Evolutionary conservation across 306 rosid genomes (phyloP), one percentile per base, ranked within the genome.

Genomic region (Quercus cerris): DNA sequence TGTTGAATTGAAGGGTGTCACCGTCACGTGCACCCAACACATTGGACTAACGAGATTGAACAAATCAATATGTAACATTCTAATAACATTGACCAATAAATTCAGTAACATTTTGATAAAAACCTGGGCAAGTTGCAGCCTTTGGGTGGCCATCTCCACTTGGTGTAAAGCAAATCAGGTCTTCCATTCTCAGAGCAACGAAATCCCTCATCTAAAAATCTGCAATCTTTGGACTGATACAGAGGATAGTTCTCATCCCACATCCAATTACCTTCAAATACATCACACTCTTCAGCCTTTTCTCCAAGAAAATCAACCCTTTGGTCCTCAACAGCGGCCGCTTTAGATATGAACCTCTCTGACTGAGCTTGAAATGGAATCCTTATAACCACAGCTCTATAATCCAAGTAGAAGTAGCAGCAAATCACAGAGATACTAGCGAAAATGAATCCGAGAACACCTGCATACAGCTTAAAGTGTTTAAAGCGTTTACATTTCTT

Each of bases 111-210:
- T 51, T 22, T 46, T 51, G 0, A 28, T 1, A 52, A 31, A 63
- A 81, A 92, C 98, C 98, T 90, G 79, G 98, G 97, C 83, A 94
- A 82, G 87, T 90, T 89, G 85, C 98, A 94, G 59, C 51, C 46
- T 69, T 77, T 89, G 52, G 97, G 98, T 74, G 92, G 98, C 98
- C 98, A 92, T 88, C 96, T 90, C 97, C 98, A 94, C 85, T 92
- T 87, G 54, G 97, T 89, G 86, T 94, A 92, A 79, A 87, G 89
- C 86, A 86, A 88, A 86, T 94, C 94, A 78, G 91, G 94, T 3
- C 98, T 87, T 20, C 98, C 98, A 87, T 92, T 94, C 87, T 94
- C 97, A 38, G 90, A 80, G 81, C 98, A 94, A 17, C 97, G 86
- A 81, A 94, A 94, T 11, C 98, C 98, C 25, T 80, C 78, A 79